Base-by-base conservation (phyloP, 2,329 filamentous ascomycete species). In the Iodosphaeria phyllophila region DNA sequence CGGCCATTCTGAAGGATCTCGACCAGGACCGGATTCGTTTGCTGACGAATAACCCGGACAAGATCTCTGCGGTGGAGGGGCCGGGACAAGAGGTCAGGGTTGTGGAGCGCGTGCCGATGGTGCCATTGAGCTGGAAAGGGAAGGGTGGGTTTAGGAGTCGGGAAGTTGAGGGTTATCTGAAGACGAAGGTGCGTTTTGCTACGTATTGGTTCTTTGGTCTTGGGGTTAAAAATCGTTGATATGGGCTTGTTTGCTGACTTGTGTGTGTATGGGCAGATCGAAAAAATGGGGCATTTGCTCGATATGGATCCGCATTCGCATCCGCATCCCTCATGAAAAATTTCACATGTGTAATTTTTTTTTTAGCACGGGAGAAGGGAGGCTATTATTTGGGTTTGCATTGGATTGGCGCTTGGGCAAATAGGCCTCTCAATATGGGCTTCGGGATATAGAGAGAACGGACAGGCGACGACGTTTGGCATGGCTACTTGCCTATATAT, bases 41-140 rank as follows among this genome's bases (percentile, higher is more conserved):
- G 25, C 54, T 98, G 38, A 98, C 89, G 7, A 98, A 98, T 47
- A 98, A 98, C 41, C 89, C 89, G 0, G 89, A 98, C 39, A 98
- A 98, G 56, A 79, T 98, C 20, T 62, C 82, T 10, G 89, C 89
- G 0, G 78, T 98, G 1, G 89, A 98, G 47, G 89, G 89, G 0
- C 84, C 84, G 0, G 79, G 79, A 35, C 59, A 83, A 8, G 86
- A 98, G 51, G 63, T 98, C 8, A 63, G 76, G 6, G 89, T 98
- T 3, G 78, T 65, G 35, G 86, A 95, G 51, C 58, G 89, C 22
- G 84, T 98, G 8, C 74, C 84, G 2, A 98, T 98, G 89, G 74
- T 98, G 29, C 89, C 89, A 3, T 47, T 95, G 31, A 84, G 82
- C 7, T 98, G 89, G 89, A 78, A 78, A 43, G 80, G 78, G 2